Evolutionary conservation across 306 rosid genomes (phyloP).

Genomic region (Cicer yamashitae): DNA sequence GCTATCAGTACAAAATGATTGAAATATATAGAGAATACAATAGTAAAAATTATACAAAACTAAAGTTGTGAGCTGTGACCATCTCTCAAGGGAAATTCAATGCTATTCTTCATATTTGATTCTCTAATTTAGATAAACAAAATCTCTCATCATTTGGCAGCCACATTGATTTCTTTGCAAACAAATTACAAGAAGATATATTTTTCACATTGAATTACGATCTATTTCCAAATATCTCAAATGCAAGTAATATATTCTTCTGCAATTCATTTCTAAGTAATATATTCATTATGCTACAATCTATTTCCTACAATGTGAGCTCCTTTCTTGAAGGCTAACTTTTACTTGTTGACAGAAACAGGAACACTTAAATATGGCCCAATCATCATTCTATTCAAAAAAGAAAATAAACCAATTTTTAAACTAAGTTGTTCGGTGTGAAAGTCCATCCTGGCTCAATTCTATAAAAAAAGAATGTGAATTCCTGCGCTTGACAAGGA

Average conservation of each 20-base stretch:
- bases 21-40: background rate
- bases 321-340: background rate
- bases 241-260: background rate
- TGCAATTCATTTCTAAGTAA: background rate
- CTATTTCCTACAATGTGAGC: background rate
- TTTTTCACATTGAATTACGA: background rate
- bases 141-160: background rate
- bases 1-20: background rate
- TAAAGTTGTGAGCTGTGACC: background rate
- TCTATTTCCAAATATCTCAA: slow-evolving; percentile 22
- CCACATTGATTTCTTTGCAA: slow-evolving; percentile 14
- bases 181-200: no score
- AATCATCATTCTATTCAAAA: no score
- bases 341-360: background rate
- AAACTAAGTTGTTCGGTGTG: no score
- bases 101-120: no score
- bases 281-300: slow-evolving; percentile 12
- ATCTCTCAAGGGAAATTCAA: no score
- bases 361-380: background rate
- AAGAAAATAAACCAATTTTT: no score
- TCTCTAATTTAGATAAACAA: background rate
- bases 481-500: no score
- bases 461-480: no score
- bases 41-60: background rate
- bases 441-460: no score